Conservation (phyloP, 2,329 filamentous ascomycete genomes). For the Verticillium klebahnii region DNA sequence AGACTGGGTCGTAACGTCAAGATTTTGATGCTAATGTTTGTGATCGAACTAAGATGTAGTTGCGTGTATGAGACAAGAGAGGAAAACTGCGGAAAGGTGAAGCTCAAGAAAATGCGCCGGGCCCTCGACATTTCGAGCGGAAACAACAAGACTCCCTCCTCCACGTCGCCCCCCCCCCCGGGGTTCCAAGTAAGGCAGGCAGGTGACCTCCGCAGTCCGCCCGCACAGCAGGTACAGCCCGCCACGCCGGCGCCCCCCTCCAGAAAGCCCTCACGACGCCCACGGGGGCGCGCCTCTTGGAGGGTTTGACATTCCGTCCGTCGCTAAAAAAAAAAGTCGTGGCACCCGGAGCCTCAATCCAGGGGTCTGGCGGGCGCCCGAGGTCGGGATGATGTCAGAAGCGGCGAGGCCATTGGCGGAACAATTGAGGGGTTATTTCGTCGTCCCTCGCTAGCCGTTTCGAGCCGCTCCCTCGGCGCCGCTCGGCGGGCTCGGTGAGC, state of each 20-base stretch:
- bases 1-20: background rate
- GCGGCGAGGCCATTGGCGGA: slow-evolving; percentile 12
- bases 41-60: background rate
- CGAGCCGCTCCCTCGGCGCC: background rate
- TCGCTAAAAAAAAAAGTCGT: background rate
- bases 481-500: background rate
- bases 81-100: background rate
- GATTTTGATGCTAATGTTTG: background rate
- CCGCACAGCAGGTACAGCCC: background rate
- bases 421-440: slow-evolving; percentile 11
- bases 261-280: background rate
- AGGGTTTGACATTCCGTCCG: background rate
- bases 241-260: background rate
- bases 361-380: slow-evolving; percentile 6
- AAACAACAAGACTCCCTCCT: background rate
- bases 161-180: background rate
- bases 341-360: slow-evolving; percentile 1
- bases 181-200: background rate
- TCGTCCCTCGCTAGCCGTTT: background rate
- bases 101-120: background rate
- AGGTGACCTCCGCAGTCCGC: background rate
- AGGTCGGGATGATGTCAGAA: slow-evolving; percentile 13
- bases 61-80: background rate
- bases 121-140: background rate
- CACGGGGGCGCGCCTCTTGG: background rate